A percentile compares a stretch with the other conserved stretches of the same genome.
phyloP scores from a whole-genome alignment of 257 asterid genomes.

The Solanum pinnatisectum region DNA sequence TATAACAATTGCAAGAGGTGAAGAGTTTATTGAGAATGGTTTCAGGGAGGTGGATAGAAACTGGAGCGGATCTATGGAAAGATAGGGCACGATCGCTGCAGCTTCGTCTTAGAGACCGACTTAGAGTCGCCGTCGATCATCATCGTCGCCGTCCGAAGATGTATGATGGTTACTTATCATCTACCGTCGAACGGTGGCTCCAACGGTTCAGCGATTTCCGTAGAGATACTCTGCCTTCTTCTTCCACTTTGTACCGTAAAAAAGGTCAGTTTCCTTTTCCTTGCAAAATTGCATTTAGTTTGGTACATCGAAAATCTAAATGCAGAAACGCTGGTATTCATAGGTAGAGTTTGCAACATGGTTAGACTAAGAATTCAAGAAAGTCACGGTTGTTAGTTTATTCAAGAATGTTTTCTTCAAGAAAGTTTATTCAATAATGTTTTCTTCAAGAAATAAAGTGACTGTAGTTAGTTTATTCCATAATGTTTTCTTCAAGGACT shows the following conservation, averaged over 20 bases:
- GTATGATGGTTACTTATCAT: conserved; percentile 37
- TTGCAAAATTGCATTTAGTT: neutral
- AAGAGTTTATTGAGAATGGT: conserved; percentile 21
- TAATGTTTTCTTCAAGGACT: neutral
- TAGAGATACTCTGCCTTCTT: conserved; percentile 50
- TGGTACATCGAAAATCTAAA: neutral
- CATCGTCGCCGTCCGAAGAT: conserved; percentile 42
- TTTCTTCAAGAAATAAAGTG: neutral
- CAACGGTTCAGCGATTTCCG: conserved; percentile 69
- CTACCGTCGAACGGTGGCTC: conserved; percentile 46
- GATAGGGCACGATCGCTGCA: conserved; percentile 72
- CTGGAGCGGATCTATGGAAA: conserved; percentile 55
- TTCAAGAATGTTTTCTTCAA: neutral
- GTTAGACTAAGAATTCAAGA: neutral
- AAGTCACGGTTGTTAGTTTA: neutral
- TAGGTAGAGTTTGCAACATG: neutral
- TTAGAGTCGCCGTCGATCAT: conserved; percentile 67
- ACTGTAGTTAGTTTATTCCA: neutral
- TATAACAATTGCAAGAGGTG: neutral
- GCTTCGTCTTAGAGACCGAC: conserved; percentile 59
- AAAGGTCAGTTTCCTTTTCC: conserved; percentile 23
- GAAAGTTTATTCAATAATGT: too few species aligned
- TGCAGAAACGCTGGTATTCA: neutral
- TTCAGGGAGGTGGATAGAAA: conserved; percentile 61
- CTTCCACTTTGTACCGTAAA: conserved; percentile 68